A percentile compares a stretch with the other conserved stretches of the same genome.
phyloP scores from a whole-genome alignment of 805 yeast species.

The Ogataea wickerhamii region DNA sequence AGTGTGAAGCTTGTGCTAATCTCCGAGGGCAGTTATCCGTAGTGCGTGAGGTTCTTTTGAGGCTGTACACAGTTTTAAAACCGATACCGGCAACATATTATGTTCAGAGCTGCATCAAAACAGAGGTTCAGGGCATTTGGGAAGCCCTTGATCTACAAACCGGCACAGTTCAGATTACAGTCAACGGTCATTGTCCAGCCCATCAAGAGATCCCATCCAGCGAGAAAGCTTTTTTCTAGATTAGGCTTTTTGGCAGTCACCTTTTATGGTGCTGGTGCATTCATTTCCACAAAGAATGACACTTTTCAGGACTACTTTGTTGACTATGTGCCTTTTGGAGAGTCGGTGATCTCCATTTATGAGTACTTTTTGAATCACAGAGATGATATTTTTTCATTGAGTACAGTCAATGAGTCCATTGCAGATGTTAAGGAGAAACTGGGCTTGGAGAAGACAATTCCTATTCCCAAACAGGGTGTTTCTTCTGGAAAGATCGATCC shows the following conservation, averaged over 20 bases:
- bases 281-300: slow-evolving; percentile 52
- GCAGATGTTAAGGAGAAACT: slow-evolving; percentile 37
- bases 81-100: slow-evolving; percentile 11
- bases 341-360: slow-evolving; percentile 45
- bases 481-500: slow-evolving; percentile 31
- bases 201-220: slow-evolving; percentile 21
- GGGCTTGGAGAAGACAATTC: slow-evolving; percentile 37
- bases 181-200: slow-evolving; percentile 15
- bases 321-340: slow-evolving; percentile 64
- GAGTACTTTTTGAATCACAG: slow-evolving; percentile 36
- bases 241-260: slow-evolving; percentile 24
- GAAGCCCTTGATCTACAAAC: slow-evolving; percentile 9
- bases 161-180: slow-evolving; percentile 21
- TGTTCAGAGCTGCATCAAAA: slow-evolving; percentile 15
- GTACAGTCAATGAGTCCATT: slow-evolving; percentile 26
- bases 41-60: too few relatives aligned
- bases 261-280: slow-evolving; percentile 59
- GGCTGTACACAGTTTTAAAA: too few relatives aligned
- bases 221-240: slow-evolving; percentile 26
- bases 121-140: slow-evolving; percentile 6
- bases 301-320: slow-evolving; percentile 59
- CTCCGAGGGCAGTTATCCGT: too few relatives aligned
- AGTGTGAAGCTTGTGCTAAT: too few relatives aligned
- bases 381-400: slow-evolving; percentile 21
- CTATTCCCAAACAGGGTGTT: slow-evolving; percentile 39